Base-by-base conservation (phyloP, 441 rosid species). In the Geranium incanum region DNA sequence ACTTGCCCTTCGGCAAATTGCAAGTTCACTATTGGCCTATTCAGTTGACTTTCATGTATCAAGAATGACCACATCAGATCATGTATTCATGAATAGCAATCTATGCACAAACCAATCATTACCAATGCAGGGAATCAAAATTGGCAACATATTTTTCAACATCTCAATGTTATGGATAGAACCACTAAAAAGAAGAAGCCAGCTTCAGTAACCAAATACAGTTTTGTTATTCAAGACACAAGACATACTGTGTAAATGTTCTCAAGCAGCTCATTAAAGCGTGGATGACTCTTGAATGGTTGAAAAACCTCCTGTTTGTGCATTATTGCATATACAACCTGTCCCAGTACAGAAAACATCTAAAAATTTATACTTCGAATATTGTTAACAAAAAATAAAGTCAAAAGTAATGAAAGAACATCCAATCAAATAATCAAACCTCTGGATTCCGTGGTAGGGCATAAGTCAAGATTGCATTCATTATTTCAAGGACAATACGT, bases 391-490 rank as follows among this genome's bases (percentile, higher is more conserved):
- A 28, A 28, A 28, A 28, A 1, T 28, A 28, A 28, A 28, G 33
- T 28, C 33, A 28, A 5, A 59, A 18, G 19, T 18, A 59, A 59
- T 15, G 65, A 59, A 3, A 3, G 33, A 59, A 59, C 33, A 45
- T 9, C 52, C 52, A 39, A 37, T 66, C 33, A 64, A 67, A 5
- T 70, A 23, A 72, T 8, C 15, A 67, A 83, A 95, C 99, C 96
- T 95, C 98, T 0, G 99, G 99, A 85, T 95, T 95, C 69, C 91
- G 89, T 15, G 99, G 97, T 62, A 95, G 82, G 63, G 98, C 96
- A 75, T 91, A 95, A 0, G 97, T 95, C 85, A 95, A 86, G 79
- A 93, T 88, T 48, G 95, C 99, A 80, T 93, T 95, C 74, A 95
- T 73, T 79, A 92, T 92, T 84, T 95, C 99, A 3, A 95, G 90